Evolutionary conservation across 83 land plant genomes (phyloP).

Genomic region (Picea abies): DNA sequence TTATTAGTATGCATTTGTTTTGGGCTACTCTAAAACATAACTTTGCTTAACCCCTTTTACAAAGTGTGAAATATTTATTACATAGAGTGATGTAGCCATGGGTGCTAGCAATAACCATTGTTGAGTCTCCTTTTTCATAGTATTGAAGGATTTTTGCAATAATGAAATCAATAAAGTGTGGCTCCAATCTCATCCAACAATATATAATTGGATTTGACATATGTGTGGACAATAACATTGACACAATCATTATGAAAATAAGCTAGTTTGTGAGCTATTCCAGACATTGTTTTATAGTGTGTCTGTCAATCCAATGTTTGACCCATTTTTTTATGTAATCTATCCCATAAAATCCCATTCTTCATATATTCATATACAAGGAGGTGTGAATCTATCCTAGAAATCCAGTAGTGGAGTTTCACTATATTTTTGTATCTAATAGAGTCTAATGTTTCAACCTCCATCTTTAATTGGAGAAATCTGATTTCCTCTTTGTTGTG

Average conservation of each 20-base stretch:
- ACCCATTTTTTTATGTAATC: constrained; percentile 18
- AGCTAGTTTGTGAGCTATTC: constrained; percentile 33
- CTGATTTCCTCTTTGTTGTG: not conserved
- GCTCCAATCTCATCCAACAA: constrained; percentile 32
- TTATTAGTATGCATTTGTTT: too few species aligned
- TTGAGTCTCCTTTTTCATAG: constrained; percentile 16
- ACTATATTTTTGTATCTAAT: constrained; percentile 42
- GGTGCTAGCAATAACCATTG: constrained; percentile 21
- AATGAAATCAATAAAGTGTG: constrained; percentile 40
- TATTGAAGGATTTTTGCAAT: constrained; percentile 28
- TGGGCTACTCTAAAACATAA: too few species aligned
- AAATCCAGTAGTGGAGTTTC: constrained; percentile 36
- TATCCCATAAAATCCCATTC: constrained; percentile 39
- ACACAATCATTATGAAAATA: constrained; percentile 68
- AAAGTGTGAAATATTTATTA: not conserved
- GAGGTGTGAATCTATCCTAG: constrained; percentile 32
- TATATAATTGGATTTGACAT: constrained; percentile 40
- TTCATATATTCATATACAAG: constrained; percentile 44
- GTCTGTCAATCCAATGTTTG: constrained; percentile 22
- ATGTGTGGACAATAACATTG: constrained; percentile 33
- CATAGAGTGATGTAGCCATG: constrained; percentile 41
- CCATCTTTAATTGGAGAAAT: constrained; percentile 34
- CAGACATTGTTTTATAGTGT: constrained; percentile 12
- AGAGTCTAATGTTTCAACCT: constrained; percentile 37
- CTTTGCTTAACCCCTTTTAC: too few species aligned